These are phyloP conservation scores for Vitis rupestris DNA, from an alignment of 164 flowering plant genomes.

Conservation along the genomic window DNA sequence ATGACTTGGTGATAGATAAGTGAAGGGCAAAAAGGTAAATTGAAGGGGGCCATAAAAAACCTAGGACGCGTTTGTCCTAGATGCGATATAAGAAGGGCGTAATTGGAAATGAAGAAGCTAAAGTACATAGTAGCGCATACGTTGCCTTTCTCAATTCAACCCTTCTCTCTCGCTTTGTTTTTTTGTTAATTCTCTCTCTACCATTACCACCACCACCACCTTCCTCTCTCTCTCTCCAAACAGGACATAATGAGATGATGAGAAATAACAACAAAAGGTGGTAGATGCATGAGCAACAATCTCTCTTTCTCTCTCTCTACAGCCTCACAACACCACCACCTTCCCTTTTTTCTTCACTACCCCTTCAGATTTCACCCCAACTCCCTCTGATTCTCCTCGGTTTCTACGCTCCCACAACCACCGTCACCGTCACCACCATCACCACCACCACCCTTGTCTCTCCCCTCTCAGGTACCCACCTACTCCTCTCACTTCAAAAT, in stretches of 20 bases:
- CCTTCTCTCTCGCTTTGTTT: slow-evolving; percentile 6
- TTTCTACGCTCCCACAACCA: slow-evolving; percentile 19
- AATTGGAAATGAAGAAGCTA: neutral
- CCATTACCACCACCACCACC: slow-evolving; percentile 22
- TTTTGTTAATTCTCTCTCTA: slow-evolving; percentile 11
- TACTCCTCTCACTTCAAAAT: slow-evolving; percentile 3
- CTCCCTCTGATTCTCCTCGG: slow-evolving; percentile 15
- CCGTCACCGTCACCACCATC: slow-evolving; percentile 13
- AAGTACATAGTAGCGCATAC: slow-evolving; percentile 6
- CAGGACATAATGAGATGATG: slow-evolving; percentile 12
- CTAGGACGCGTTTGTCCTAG: neutral
- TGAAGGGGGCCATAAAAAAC: neutral
- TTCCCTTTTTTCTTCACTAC: slow-evolving; percentile 12
- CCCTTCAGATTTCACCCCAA: slow-evolving; percentile 9
- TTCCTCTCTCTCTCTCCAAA: slow-evolving; percentile 7
- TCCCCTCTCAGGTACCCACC: slow-evolving; percentile 18
- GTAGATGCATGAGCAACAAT: slow-evolving; percentile 56
- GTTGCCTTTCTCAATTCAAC: slow-evolving; percentile 17
- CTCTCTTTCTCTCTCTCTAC: slow-evolving; percentile 9
- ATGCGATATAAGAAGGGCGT: neutral
- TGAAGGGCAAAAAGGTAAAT: neutral
- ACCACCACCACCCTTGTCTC: neutral
- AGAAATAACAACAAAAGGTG: slow-evolving; percentile 47
- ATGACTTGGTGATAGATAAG: neutral
- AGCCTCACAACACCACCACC: slow-evolving; percentile 20